phyloP scores from a whole-genome alignment of 2,329 filamentous ascomycete species.

The Aschersonia sp. region DNA sequence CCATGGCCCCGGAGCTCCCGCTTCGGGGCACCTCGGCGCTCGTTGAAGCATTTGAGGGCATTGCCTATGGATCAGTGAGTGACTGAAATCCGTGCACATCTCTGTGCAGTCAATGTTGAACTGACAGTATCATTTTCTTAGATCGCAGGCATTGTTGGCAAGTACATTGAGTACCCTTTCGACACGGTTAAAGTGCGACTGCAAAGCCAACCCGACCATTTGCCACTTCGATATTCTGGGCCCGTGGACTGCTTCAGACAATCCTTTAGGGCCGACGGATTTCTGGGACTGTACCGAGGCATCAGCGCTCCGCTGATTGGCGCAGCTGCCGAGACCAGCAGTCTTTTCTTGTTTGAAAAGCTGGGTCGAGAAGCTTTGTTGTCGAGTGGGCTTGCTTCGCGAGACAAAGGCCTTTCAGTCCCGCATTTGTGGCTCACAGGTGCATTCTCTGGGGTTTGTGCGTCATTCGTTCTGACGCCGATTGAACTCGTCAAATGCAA shows the following conservation, averaged over 20 bases:
- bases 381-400: constrained; percentile 29
- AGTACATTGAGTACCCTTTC: constrained; percentile 97
- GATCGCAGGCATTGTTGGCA: constrained; percentile 76
- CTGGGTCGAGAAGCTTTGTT: constrained; percentile 54
- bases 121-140: constrained; percentile 16
- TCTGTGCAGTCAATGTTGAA: neutral
- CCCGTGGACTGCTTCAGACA: constrained; percentile 89
- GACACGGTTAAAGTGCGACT: constrained; percentile 96
- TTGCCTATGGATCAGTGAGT: constrained; percentile 73
- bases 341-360: constrained; percentile 83
- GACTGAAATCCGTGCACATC: neutral
- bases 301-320: constrained; percentile 84
- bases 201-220: constrained; percentile 81
- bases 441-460: constrained; percentile 75
- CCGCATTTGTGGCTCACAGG: constrained; percentile 64
- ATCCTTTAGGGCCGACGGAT: constrained; percentile 64
- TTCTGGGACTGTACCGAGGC: constrained; percentile 74
- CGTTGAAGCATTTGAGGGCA: constrained; percentile 66
- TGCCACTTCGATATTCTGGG: constrained; percentile 69
- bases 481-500: constrained; percentile 98
- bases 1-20: constrained; percentile 11
- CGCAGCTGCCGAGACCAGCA: constrained; percentile 83
- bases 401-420: constrained; percentile 53
- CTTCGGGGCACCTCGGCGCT: constrained; percentile 24
- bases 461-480: constrained; percentile 80